A percentile compares a stretch with the other conserved stretches of the same genome.
phyloP scores from a whole-genome alignment of 2,329 filamentous ascomycete genomes.

The Verticillium isaacii region DNA sequence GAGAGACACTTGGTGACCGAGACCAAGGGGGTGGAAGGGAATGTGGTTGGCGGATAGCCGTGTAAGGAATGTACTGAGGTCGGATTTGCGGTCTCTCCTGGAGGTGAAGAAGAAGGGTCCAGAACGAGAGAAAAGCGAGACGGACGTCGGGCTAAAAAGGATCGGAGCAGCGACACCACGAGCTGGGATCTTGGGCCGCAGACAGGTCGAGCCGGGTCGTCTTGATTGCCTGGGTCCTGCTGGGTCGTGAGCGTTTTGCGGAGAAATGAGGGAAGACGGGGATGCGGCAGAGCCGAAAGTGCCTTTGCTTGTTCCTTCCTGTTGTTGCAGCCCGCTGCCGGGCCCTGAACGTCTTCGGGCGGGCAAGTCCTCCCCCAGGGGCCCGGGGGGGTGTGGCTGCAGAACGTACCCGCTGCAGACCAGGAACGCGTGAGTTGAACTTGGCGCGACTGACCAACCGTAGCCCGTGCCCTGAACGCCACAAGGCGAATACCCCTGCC shows the following conservation, averaged over 20 bases:
- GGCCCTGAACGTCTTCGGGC: neutral
- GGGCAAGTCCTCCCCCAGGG: neutral
- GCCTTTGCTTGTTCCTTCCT: neutral
- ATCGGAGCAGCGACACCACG: neutral
- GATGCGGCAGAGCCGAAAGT: neutral
- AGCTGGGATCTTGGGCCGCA: neutral
- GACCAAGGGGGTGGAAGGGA: constrained; percentile 6
- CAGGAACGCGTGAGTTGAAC: constrained; percentile 1
- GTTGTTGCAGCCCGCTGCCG: neutral
- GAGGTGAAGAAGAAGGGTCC: constrained; percentile 6
- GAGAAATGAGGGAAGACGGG: neutral
- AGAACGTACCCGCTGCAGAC: constrained; percentile 1
- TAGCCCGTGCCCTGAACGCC: neutral
- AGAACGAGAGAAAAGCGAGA: constrained; percentile 4
- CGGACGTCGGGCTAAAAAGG: constrained; percentile 6
- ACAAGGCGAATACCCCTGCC: neutral
- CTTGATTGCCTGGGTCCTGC: neutral
- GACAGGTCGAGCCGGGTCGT: neutral
- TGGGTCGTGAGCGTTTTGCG: neutral
- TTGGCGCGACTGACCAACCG: neutral
- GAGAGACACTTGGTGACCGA: constrained; percentile 10
- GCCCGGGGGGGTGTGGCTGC: neutral
- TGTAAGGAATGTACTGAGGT: constrained; percentile 4
- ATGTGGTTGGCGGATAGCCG: neutral
- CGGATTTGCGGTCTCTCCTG: constrained; percentile 3